These are phyloP conservation scores for Diaporthe citriasiana DNA, from an alignment of 2,329 filamentous ascomycete species.

Conservation along the genomic window DNA sequence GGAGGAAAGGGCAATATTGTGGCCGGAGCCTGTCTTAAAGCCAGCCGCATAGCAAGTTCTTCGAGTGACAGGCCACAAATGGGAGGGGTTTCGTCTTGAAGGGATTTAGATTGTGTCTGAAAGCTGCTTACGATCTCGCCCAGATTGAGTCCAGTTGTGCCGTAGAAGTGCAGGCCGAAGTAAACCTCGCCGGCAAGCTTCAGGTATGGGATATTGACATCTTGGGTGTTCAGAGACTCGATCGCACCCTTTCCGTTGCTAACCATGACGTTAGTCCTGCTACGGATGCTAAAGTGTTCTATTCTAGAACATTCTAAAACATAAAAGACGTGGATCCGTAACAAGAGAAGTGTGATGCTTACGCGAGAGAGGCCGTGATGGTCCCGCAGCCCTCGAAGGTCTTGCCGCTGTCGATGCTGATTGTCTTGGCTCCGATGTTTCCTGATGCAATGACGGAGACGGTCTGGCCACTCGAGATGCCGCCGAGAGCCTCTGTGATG, in stretches of 20 bases:
- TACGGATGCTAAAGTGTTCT: too few relatives aligned
- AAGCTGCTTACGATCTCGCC: too few relatives aligned
- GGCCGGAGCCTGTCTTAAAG: too few relatives aligned
- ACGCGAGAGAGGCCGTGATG: slow-evolving; percentile 63
- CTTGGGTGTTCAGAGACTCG: slow-evolving; percentile 62
- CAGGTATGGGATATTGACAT: slow-evolving; percentile 68
- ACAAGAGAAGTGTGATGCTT: too few relatives aligned
- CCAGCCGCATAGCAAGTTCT: too few relatives aligned
- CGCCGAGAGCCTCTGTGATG: slow-evolving; percentile 68
- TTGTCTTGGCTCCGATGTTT: slow-evolving; percentile 65
- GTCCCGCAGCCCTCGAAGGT: slow-evolving; percentile 72
- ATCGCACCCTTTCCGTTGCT: slow-evolving; percentile 65
- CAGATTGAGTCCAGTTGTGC: slow-evolving; percentile 61
- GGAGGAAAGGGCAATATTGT: too few relatives aligned
- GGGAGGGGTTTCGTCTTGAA: too few relatives aligned
- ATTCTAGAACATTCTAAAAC: too few relatives aligned
- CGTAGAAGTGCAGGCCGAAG: slow-evolving; percentile 70
- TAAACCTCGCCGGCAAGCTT: slow-evolving; percentile 70
- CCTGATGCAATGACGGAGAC: slow-evolving; percentile 68
- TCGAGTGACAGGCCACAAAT: too few relatives aligned
- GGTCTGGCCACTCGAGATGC: slow-evolving; percentile 65
- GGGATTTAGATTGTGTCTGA: too few relatives aligned
- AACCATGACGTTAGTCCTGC: too few relatives aligned
- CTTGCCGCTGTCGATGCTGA: slow-evolving; percentile 65
- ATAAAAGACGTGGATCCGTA: too few relatives aligned